A percentile compares a stretch with the other conserved stretches of the same genome.
Conservation (phyloP, 192 early-diverging fungal species). For the Backusella psychrophila region DNA sequence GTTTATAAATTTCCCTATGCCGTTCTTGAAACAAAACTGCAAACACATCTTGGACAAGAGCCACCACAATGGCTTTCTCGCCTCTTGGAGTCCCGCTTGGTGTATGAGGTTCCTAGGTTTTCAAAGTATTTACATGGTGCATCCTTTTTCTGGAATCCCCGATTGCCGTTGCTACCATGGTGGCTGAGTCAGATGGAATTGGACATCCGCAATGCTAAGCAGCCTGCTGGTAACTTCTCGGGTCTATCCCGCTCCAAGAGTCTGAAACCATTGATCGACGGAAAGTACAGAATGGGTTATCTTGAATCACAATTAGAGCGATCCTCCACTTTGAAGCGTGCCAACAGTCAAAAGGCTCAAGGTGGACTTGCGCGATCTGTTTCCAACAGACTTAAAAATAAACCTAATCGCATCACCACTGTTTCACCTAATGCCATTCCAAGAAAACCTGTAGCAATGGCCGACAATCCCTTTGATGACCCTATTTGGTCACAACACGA, state of each 20-base stretch:
- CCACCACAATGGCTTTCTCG: slow-evolving; percentile 82
- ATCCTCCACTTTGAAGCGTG: slow-evolving; percentile 11
- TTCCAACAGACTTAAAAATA: slow-evolving; percentile 5
- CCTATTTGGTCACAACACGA: slow-evolving; percentile 26
- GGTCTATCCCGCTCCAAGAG: slow-evolving; percentile 50
- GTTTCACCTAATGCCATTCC: background rate
- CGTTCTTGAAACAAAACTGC: slow-evolving; percentile 85
- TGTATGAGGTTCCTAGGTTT: slow-evolving; percentile 50
- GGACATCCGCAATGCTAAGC: slow-evolving; percentile 77
- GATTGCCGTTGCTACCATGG: slow-evolving; percentile 44
- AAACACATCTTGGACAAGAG: slow-evolving; percentile 74
- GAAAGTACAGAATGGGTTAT: slow-evolving; percentile 37
- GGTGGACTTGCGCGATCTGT: background rate
- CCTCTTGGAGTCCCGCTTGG: slow-evolving; percentile 49
- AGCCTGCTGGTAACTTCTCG: slow-evolving; percentile 46
- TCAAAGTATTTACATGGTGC: slow-evolving; percentile 45
- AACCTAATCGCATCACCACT: background rate
- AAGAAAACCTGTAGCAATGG: background rate
- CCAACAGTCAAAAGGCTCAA: slow-evolving; percentile 7
- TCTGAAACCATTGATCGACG: slow-evolving; percentile 33
- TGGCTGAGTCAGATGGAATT: slow-evolving; percentile 36
- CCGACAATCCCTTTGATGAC: slow-evolving; percentile 23
- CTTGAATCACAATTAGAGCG: slow-evolving; percentile 32
- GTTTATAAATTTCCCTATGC: slow-evolving; percentile 84
- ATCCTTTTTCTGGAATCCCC: slow-evolving; percentile 42